Conservation (phyloP, 345 rosid species). For the Raphanus sativus region DNA sequence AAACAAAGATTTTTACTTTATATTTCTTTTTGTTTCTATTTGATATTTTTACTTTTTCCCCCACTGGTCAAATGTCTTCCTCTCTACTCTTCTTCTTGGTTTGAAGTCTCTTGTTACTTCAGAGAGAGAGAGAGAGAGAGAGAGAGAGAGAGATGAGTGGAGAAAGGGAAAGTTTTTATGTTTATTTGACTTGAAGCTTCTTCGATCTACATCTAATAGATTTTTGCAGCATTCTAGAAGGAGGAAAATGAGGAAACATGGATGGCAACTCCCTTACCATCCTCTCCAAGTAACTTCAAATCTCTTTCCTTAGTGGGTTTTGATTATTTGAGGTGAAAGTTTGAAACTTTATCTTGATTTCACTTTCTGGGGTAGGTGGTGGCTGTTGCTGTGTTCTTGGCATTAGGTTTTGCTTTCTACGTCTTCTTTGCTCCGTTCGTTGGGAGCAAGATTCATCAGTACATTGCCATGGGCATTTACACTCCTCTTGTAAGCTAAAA, state of each 20-base stretch:
- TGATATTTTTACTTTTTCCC: conserved; percentile 33
- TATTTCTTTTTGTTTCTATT: conserved; percentile 27
- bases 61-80: conserved; percentile 32
- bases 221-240: conserved; percentile 43
- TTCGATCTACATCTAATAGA: conserved; percentile 36
- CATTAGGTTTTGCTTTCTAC: conserved; percentile 94
- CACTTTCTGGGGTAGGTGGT: conserved; percentile 61
- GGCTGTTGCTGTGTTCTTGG: conserved; percentile 97
- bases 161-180: conserved; percentile 31
- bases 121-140: conserved; percentile 7
- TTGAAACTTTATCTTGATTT: neutral
- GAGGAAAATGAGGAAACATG: conserved; percentile 84
- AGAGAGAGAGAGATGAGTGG: conserved; percentile 52
- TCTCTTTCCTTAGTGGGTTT: conserved; percentile 10
- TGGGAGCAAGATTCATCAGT: conserved; percentile 77
- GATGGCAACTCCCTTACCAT: conserved; percentile 98
- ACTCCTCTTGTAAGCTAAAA: conserved; percentile 74
- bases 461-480: conserved; percentile 82
- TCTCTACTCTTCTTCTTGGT: conserved; percentile 27
- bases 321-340: conserved; percentile 30
- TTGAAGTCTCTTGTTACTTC: conserved; percentile 22
- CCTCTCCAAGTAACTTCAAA: conserved; percentile 79
- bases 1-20: conserved; percentile 26
- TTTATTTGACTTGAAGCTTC: conserved; percentile 18
- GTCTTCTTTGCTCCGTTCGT: conserved; percentile 99